Conservation (phyloP, 2,329 filamentous ascomycete genomes). For the Nigrospora osmanthi region DNA sequence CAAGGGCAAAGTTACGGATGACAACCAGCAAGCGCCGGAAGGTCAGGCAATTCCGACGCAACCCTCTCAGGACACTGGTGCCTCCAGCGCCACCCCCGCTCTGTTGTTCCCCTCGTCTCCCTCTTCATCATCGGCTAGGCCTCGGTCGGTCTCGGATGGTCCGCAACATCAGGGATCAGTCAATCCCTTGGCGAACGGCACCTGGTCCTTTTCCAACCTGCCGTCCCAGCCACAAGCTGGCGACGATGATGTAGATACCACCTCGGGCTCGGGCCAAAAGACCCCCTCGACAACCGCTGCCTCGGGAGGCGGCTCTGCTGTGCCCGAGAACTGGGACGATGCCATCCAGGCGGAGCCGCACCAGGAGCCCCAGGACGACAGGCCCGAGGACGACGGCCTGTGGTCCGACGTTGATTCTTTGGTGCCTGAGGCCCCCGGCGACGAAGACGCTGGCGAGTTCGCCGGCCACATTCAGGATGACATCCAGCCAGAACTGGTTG, state of each 20-base stretch:
- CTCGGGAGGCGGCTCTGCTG: too few relatives aligned
- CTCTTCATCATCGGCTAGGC: conserved; percentile 21
- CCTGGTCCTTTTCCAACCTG: conserved; percentile 47
- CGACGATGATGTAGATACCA: neutral
- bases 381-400: neutral
- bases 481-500: conserved; percentile 1
- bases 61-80: too few relatives aligned
- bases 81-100: too few relatives aligned
- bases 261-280: neutral
- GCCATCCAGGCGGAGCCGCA: conserved; percentile 6
- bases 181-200: conserved; percentile 51
- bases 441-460: conserved; percentile 1
- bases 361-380: neutral
- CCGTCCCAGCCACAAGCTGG: conserved; percentile 8
- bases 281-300: neutral
- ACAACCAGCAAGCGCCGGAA: neutral
- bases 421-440: neutral
- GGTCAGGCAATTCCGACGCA: neutral
- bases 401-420: neutral
- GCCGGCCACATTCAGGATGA: conserved; percentile 2
- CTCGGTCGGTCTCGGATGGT: conserved; percentile 50
- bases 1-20: conserved; percentile 11
- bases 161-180: conserved; percentile 33
- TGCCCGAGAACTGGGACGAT: too few relatives aligned
- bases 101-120: too few relatives aligned